Evolutionary conservation across 177 flowering plant species (phyloP).

Genomic region (Vitis hybrid): DNA sequence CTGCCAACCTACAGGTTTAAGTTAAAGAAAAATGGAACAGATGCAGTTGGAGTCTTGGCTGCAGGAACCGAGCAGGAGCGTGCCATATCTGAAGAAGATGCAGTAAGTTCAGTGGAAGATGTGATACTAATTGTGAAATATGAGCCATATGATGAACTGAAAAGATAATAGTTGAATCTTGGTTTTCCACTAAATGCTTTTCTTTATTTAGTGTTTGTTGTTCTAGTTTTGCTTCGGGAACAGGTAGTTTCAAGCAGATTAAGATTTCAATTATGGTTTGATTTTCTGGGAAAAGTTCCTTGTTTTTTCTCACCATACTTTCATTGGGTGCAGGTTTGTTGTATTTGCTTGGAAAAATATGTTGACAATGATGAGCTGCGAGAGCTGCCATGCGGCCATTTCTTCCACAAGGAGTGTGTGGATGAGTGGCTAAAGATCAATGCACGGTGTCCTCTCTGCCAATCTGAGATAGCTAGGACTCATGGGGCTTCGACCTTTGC

Average conservation of each 20-base stretch:
- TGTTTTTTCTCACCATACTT: neutral
- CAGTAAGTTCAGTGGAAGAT: neutral
- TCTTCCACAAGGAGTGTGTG: constrained; percentile 13
- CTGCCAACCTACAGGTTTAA: constrained; percentile 10
- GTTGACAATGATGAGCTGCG: constrained; percentile 6
- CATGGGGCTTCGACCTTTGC: constrained; percentile 1
- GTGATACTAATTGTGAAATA: no score
- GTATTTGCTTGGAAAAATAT: constrained; percentile 12
- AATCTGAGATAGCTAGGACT: neutral
- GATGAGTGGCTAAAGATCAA: constrained; percentile 14
- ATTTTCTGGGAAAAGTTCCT: neutral
- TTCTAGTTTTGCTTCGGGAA: neutral
- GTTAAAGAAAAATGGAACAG: constrained; percentile 6
- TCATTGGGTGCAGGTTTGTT: constrained; percentile 1
- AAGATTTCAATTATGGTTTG: neutral
- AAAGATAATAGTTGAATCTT: no score
- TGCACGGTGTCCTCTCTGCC: neutral
- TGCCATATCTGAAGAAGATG: constrained; percentile 10
- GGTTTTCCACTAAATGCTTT: neutral
- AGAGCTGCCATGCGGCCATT: constrained; percentile 12
- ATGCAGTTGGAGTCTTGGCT: constrained; percentile 11
- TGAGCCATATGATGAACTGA: no score
- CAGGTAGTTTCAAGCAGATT: neutral
- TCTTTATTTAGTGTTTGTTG: neutral
- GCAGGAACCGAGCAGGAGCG: constrained; percentile 9